Percentiles rank a stretch among this genome's conserved stretches.
phyloP scores from a whole-genome alignment of 768 basidiomycete species.

The Rhizopogon rudus region DNA sequence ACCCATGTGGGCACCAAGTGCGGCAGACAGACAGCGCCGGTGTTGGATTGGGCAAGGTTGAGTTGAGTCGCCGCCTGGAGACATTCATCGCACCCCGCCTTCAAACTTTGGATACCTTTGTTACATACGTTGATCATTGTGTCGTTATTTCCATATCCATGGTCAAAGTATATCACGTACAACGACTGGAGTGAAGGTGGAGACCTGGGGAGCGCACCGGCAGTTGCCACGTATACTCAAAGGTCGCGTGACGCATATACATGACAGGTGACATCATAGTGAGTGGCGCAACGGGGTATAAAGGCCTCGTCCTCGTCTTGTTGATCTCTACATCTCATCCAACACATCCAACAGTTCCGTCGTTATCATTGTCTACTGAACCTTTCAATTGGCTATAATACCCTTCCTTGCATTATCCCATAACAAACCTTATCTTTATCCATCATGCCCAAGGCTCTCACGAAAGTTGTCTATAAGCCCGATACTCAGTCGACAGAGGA shows the following conservation, averaged over 20 bases:
- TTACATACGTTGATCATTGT: slow-evolving; percentile 5
- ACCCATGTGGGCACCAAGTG: slow-evolving; percentile 21
- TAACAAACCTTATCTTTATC: slow-evolving; percentile 9
- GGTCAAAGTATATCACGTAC: no score
- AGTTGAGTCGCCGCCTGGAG: neutral
- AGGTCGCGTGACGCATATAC: slow-evolving; percentile 28
- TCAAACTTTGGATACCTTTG: neutral
- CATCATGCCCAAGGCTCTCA: slow-evolving; percentile 42
- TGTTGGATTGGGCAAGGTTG: slow-evolving; percentile 20
- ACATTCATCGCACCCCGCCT: neutral
- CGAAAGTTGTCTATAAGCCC: slow-evolving; percentile 79
- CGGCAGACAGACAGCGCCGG: slow-evolving; percentile 7
- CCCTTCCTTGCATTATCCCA: neutral
- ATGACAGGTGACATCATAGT: slow-evolving; percentile 4
- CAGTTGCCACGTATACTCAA: neutral
- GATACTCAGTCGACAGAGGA: slow-evolving; percentile 68
- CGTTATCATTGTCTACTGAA: neutral
- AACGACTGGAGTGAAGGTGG: no score
- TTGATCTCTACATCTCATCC: neutral
- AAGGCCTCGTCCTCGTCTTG: neutral
- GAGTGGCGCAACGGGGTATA: slow-evolving; percentile 3
- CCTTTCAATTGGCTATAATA: slow-evolving; percentile 10
- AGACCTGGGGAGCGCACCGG: neutral
- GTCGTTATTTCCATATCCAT: slow-evolving; percentile 5
- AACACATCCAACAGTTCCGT: slow-evolving; percentile 1